phyloP scores from a whole-genome alignment of 1,284 basidiomycete species.

The Trichosporon sp. region DNA sequence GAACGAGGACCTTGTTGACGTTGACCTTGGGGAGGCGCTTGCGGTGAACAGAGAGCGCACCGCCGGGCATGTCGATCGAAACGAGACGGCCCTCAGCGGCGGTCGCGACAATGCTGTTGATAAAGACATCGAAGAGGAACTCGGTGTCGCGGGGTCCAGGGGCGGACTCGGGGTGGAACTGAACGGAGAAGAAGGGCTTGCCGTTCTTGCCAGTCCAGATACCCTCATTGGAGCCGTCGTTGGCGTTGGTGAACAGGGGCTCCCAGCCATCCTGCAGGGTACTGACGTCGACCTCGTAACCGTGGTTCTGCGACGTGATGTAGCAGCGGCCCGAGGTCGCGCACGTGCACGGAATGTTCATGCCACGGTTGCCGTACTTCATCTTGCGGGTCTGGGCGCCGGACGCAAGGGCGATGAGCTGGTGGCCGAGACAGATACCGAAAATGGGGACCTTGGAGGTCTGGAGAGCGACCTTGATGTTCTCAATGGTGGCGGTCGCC shows the following conservation, averaged over 20 bases:
- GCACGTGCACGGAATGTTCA: conserved; percentile 98
- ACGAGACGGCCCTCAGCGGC: conserved; percentile 68
- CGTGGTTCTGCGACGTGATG: conserved; percentile 99
- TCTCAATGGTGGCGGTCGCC: conserved; percentile 72
- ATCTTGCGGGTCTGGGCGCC: conserved; percentile 95
- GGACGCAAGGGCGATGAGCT: conserved; percentile 91
- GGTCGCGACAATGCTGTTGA: conserved; percentile 80
- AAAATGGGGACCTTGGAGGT: conserved; percentile 84
- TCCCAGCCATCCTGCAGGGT: conserved; percentile 86
- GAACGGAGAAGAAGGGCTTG: conserved; percentile 94
- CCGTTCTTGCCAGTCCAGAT: conserved; percentile 83
- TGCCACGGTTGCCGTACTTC: conserved; percentile 99
- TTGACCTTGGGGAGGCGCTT: conserved; percentile 69
- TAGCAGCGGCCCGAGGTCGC: conserved; percentile 93
- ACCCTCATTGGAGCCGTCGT: conserved; percentile 96
- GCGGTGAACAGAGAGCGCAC: conserved; percentile 75
- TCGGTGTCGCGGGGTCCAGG: conserved; percentile 99
- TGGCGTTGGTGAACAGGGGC: conserved; percentile 94
- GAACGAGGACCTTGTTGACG: conserved; percentile 91
- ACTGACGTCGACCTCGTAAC: conserved; percentile 86
- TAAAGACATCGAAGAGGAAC: conserved; percentile 98
- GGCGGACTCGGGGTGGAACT: conserved; percentile 98
- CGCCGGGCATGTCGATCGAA: conserved; percentile 85
- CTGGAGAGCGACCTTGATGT: conserved; percentile 73
- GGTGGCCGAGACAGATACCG: conserved; percentile 98